Base-by-base conservation (phyloP, 768 basidiomycete genomes). In the Fomitopsis pulvina region DNA sequence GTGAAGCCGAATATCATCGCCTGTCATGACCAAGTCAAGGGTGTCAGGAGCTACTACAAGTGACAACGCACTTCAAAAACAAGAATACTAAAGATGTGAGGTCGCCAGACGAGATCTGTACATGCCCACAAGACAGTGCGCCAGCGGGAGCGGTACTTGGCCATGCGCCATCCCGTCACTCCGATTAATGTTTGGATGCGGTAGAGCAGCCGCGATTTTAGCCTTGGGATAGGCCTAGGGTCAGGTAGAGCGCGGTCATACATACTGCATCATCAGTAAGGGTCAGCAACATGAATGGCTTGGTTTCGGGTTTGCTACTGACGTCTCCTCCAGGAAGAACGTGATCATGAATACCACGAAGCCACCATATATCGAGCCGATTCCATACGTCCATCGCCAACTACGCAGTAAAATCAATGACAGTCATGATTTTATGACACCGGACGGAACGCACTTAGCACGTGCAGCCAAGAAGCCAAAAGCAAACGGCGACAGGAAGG, bases 241-340 rank as follows among this genome's bases (percentile, higher is more conserved):
- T 63, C 52, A 6, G 69, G 63, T 12, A 79, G 59, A 12, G 74
- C 73, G 27, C 85, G 80, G 59, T 85, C 81, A 57, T 79, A 85
- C 68, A 81, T 72, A 0, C 81, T 81, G 52, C 46, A 18, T 60
- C 50, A 50, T 40, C 2, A 6, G 2, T 14, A 46, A 5, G 4
- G 20, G 18, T 43, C 25, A 47, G 10, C 11, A 20, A n/a, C n/a
- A 26, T 38, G 30, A 14, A 45, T 4, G 18, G 6, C 2, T 21
- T 27, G 30, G 8, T n/a, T n/a, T n/a, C n/a, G n/a, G n/a, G n/a
- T n/a, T n/a, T n/a, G 25, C 12, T 20, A 59, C 75, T 45, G 59
- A 82, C 82, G 83, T 85, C 63, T 87, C 84, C 52, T 83, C 77
- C 66, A 75, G 72, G 56, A 85, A 79, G 49, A 85, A 68, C 2